These are phyloP conservation scores for Perilla frutescens DNA, from an alignment of 257 asterid genomes.

Conservation along the genomic window DNA sequence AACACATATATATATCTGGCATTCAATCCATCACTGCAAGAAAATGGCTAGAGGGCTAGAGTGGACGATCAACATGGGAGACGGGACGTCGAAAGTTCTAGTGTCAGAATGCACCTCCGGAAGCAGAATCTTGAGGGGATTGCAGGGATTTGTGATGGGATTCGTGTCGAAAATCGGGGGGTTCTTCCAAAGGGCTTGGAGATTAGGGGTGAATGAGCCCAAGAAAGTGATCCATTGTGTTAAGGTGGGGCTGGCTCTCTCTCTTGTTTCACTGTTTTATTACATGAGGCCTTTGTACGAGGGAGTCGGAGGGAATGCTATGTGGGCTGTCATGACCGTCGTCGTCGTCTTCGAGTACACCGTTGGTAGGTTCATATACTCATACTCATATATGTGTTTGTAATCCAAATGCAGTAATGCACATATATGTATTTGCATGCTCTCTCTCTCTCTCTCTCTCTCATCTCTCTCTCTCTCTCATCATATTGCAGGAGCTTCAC, in stretches of 20 bases:
- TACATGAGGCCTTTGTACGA: slow-evolving; percentile 83
- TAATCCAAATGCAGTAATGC: too few relatives aligned
- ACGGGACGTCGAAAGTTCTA: slow-evolving; percentile 53
- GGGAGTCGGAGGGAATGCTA: slow-evolving; percentile 83
- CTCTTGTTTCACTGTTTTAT: slow-evolving; percentile 72
- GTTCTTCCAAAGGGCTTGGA: slow-evolving; percentile 70
- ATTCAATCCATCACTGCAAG: neutral
- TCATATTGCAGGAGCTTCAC: slow-evolving; percentile 65
- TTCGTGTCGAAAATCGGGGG: slow-evolving; percentile 36
- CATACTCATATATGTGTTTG: too few relatives aligned
- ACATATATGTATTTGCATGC: too few relatives aligned
- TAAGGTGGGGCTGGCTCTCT: slow-evolving; percentile 80
- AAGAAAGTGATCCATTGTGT: slow-evolving; percentile 69
- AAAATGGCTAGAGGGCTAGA: slow-evolving; percentile 59
- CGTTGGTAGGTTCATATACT: slow-evolving; percentile 55
- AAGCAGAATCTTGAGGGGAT: slow-evolving; percentile 23
- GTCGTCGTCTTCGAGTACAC: slow-evolving; percentile 84
- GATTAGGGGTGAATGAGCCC: slow-evolving; percentile 61
- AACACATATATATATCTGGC: too few relatives aligned
- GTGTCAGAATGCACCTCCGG: slow-evolving; percentile 38
- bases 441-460: neutral
- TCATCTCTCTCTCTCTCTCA: neutral
- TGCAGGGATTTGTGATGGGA: slow-evolving; percentile 35
- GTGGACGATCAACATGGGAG: slow-evolving; percentile 64
- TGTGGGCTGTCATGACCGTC: slow-evolving; percentile 95